Base-by-base conservation (phyloP, 2,329 filamentous ascomycete genomes). In the Colletotrichum aenigma region DNA sequence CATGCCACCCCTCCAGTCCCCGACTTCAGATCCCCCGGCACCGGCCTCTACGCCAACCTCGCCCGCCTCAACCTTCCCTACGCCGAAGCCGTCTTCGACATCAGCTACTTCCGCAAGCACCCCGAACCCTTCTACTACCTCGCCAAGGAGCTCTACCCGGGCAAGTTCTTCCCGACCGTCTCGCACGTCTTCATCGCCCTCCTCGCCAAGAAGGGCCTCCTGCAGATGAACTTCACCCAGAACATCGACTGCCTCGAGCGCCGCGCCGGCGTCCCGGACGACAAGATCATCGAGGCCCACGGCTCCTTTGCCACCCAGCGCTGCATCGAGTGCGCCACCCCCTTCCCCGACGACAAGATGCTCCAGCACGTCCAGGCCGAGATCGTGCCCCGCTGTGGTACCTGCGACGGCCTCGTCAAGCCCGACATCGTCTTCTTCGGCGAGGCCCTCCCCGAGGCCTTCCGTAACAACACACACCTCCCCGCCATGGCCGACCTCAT, bases 171-270 rank as follows among this genome's bases (percentile, higher is more conserved):
- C 70, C 97, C 97, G 1, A 99, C 97, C 2, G 88, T 98, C 70
- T 94, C 96, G 3, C 97, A 99, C 85, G 93, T 92, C 43, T 99
- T 99, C 85, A 93, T 99, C 80, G 90, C 92, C 16, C 88, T 99
- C 28, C 91, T 98, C 18, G 91, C 96, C 73, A 88, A 93, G 76
- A 98, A 97, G 85, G 92, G 91, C 6, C 87, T 96, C 55, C 87
- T 99, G 28, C 87, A 94, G 78, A 97, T 96, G 88, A 91, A 97
- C 69, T 99, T 98, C 84, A 98, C 97, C 0, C 97, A 99, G 82
- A 99, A 99, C 82, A 98, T 99, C 79, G 97, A 99, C 86, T 98
- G 96, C 81, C 89, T 99, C 15, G 97, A 99, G 85, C 92, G 96
- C 26, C 90, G 91, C 79, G 97, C 96, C 15, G 97, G 97, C 30